These are phyloP conservation scores for Penicillium italicum DNA, from an alignment of 2,329 filamentous ascomycete species.

Conservation along the genomic window DNA sequence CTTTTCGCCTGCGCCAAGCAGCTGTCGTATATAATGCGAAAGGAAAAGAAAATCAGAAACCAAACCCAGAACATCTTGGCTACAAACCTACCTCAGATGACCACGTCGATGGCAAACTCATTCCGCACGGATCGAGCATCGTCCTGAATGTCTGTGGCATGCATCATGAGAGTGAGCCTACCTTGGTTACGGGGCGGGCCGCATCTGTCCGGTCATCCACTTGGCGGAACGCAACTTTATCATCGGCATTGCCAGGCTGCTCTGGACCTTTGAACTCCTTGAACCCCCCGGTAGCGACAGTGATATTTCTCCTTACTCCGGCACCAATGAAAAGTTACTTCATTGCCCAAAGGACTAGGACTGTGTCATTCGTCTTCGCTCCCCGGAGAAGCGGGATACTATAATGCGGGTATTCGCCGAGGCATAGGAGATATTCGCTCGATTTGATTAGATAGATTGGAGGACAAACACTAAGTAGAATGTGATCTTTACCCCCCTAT, in stretches of 20 bases:
- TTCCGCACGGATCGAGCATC: not conserved
- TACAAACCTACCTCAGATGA: not conserved
- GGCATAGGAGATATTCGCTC: not conserved
- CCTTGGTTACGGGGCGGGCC: not conserved
- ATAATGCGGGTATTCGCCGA: not conserved
- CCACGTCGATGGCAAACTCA: not conserved
- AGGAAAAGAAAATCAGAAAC: not conserved
- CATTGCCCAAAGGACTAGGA: not conserved
- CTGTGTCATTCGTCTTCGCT: not conserved
- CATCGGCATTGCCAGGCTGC: not conserved
- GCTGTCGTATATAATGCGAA: not conserved
- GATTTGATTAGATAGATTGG: not conserved
- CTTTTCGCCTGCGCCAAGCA: not conserved
- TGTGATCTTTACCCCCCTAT: too few relatives aligned
- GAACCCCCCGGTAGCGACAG: not conserved
- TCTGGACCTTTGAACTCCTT: not conserved
- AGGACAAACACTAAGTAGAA: not conserved
- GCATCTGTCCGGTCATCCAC: constrained; percentile 1
- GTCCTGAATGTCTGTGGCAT: not conserved
- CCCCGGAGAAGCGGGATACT: not conserved
- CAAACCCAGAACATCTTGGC: not conserved
- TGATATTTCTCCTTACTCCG: not conserved
- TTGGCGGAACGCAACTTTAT: not conserved
- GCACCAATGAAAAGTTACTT: not conserved
- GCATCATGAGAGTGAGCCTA: not conserved